Base-by-base conservation (phyloP, 2,329 filamentous ascomycete species). In the Chrysosporium keratinophilum region DNA sequence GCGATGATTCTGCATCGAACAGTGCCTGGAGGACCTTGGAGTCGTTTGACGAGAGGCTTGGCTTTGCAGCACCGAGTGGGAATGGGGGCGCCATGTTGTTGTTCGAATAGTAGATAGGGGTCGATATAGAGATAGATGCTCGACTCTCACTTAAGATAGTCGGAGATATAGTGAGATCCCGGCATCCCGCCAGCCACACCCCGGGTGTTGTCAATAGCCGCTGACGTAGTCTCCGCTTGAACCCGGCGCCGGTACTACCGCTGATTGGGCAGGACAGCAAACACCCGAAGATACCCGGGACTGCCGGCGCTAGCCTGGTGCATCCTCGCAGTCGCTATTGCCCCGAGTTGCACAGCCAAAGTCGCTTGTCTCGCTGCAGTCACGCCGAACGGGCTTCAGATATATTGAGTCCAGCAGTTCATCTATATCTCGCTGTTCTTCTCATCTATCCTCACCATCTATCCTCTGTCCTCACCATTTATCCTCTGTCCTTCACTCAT, bases 1-100 rank as follows among this genome's bases (percentile, higher is more conserved):
- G 66, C 3, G 69, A 69, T 11, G 70, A 70, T 58, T 74, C 72
- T 7, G 71, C 70, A 52, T 75, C 72, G 54, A 75, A 75, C 34
- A 75, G 69, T 14, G 72, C 71, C 55, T 71, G 68, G 7, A 75
- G 66, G 35, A 75, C 71, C 20, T 67, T 67, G n/a, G 70, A 65
- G 58, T 74, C 72, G 59, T 74, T 74, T 41, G 68, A 65, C 20
- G 67, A 69, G 35, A 75, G 66, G 35, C 60, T 61, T 20, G 65
- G 65, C 40, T 57, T 55, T 5, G 52, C 48, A 5, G 44, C 33
- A 11, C 42, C 55, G n/a, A 50, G 20, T 17, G 55, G 34, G 44
- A 53, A 50, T 39, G 52, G 52, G 23, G 56, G 52, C 34, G 56
- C 56, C 56, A 57, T 57, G n/a, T 42, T 42, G 23, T 9, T 34